These are phyloP conservation scores for Gardenia jasminoides DNA, from an alignment of 257 asterid genomes.

Conservation along the genomic window DNA sequence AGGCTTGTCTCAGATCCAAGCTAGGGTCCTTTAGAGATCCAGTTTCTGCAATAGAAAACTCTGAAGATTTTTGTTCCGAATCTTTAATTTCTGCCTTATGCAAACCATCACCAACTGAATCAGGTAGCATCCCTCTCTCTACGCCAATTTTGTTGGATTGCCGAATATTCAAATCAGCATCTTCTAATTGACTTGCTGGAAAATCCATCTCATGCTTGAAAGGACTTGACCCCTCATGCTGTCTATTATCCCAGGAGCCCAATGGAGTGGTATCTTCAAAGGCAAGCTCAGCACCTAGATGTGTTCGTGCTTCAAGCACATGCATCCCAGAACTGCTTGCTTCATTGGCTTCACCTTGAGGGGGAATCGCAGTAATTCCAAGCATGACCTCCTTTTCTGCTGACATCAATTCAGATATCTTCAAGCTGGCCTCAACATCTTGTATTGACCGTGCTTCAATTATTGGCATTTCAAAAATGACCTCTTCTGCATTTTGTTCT, in stretches of 20 bases:
- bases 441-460: slow-evolving; percentile 28
- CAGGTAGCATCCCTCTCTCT: slow-evolving; percentile 14
- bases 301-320: slow-evolving; percentile 19
- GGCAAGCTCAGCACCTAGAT: slow-evolving; percentile 14
- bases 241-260: slow-evolving; percentile 6
- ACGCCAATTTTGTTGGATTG: slow-evolving; percentile 19
- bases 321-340: slow-evolving; percentile 20
- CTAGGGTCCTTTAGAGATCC: slow-evolving; percentile 22
- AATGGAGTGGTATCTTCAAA: slow-evolving; percentile 4
- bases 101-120: slow-evolving; percentile 26
- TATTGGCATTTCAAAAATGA: slow-evolving; percentile 23
- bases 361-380: slow-evolving; percentile 17
- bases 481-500: slow-evolving; percentile 27
- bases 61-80: slow-evolving; percentile 27
- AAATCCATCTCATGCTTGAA: slow-evolving; percentile 18
- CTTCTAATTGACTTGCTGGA: slow-evolving; percentile 31
- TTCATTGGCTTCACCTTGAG: slow-evolving; percentile 10
- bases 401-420: slow-evolving; percentile 26
- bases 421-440: slow-evolving; percentile 27
- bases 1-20: slow-evolving; percentile 17
- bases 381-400: slow-evolving; percentile 17
- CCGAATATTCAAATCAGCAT: slow-evolving; percentile 32
- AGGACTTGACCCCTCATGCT: slow-evolving; percentile 21
- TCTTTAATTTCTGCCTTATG: slow-evolving; percentile 26
- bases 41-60: slow-evolving; percentile 29